phyloP scores from a whole-genome alignment of 148 eudicot species.

The Nyssa sinensis region DNA sequence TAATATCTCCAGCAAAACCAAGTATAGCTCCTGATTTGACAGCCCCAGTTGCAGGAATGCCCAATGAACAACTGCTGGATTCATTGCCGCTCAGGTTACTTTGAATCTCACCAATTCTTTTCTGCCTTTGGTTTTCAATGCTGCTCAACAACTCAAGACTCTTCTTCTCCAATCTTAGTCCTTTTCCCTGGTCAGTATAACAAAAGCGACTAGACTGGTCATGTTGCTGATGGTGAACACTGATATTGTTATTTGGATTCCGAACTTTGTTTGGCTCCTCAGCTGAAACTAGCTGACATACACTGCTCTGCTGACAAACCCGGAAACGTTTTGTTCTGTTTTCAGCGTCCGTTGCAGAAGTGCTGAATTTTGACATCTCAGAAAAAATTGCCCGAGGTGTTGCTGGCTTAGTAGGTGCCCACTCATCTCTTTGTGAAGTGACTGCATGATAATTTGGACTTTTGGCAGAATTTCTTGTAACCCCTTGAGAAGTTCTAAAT shows the following conservation, averaged over 20 bases:
- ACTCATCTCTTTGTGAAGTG: constrained; percentile 5
- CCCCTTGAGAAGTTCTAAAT: background rate
- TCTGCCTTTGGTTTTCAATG: constrained; percentile 3
- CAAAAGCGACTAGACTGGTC: background rate
- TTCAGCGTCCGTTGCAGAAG: constrained; percentile 18
- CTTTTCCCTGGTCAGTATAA: constrained; percentile 9
- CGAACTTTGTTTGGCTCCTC: background rate
- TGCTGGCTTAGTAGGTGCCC: background rate
- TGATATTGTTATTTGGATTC: background rate
- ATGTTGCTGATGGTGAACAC: constrained; percentile 15
- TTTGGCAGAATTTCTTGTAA: constrained; percentile 1
- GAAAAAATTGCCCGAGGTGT: background rate
- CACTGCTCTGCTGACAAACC: constrained; percentile 13
- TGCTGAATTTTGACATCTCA: constrained; percentile 4
- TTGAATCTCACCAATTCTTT: background rate
- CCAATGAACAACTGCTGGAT: constrained; percentile 4
- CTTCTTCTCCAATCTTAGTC: constrained; percentile 8
- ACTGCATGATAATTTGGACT: background rate
- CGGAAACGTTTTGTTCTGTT: constrained; percentile 31
- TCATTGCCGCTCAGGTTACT: constrained; percentile 8
- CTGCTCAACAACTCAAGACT: background rate
- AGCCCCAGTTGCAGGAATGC: background rate
- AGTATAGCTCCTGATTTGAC: constrained; percentile 1
- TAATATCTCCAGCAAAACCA: background rate
- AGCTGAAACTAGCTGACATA: constrained; percentile 13